A percentile compares a stretch with the other conserved stretches of the same genome.
phyloP scores from a whole-genome alignment of 257 asterid species.

The Plantago ovata region DNA sequence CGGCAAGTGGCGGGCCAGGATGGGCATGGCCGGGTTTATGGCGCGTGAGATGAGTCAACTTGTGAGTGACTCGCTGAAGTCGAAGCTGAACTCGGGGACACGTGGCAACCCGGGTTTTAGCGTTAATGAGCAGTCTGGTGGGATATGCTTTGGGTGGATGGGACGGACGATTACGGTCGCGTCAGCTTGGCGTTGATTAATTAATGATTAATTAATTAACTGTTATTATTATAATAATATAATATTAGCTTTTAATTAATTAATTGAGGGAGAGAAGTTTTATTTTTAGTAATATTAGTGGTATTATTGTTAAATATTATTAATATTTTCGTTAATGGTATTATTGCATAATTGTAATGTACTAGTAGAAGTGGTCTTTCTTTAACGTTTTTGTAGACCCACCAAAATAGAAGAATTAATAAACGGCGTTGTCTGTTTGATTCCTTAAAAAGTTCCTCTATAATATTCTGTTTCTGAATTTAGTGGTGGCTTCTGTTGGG shows the following conservation, averaged over 20 bases:
- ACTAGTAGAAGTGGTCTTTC: conserved; percentile 17
- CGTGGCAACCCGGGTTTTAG: conserved; percentile 88
- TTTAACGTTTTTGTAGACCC: conserved; percentile 19
- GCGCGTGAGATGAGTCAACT: conserved; percentile 43
- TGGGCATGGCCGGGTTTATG: conserved; percentile 79
- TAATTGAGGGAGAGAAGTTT: too few relatives aligned
- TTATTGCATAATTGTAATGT: conserved; percentile 19
- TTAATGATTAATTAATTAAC: conserved; percentile 1
- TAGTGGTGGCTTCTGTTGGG: not conserved
- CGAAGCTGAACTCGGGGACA: conserved; percentile 53
- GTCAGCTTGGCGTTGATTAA: conserved; percentile 73
- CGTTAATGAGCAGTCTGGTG: conserved; percentile 62
- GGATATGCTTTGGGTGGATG: conserved; percentile 82
- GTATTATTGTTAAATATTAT: too few relatives aligned
- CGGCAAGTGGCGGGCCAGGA: conserved; percentile 90
- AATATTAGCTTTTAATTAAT: too few relatives aligned
- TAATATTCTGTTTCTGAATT: not conserved
- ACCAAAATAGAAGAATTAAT: conserved; percentile 16
- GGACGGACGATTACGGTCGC: conserved; percentile 83
- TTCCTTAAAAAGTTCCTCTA: not conserved
- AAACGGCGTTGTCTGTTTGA: conserved; percentile 23
- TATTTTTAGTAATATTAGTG: too few relatives aligned
- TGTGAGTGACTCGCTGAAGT: conserved; percentile 50
- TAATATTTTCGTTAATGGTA: conserved; percentile 9
- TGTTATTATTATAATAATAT: too few relatives aligned